Base-by-base conservation (phyloP, 1,284 basidiomycete species). In the Chondrostereum purpureum region DNA sequence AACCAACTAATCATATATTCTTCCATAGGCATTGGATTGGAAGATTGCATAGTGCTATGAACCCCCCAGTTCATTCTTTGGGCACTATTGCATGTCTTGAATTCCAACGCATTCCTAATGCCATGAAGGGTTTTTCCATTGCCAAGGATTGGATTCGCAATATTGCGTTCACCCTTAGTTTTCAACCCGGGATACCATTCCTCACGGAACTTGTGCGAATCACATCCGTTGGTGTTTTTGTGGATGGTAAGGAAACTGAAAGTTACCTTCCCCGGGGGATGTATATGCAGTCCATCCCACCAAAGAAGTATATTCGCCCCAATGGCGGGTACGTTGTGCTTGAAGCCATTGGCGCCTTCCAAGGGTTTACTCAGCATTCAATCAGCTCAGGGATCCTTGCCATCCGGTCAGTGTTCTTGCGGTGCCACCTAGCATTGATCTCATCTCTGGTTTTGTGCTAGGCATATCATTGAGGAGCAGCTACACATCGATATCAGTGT, bases 131-230 rank as follows among this genome's bases (percentile, higher is more conserved):
- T 2, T 54, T 70, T 0, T 56, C 57, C 4, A 55, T 70, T 6
- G 59, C 72, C 41, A 65, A 60, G 19, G 52, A 62, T 33, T 77
- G 74, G 74, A 53, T 65, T 18, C 53, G 60, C 16, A 61, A 64
- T 1, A 49, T 67, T n/a, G 52, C 73, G 42, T 65, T 65, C 43
- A 39, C 46, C 33, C 44, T 41, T 13, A 23, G 46, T 60, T 27
- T 42, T 52, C 13, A 50, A 46, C 5, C n/a, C 21, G 22, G 27
- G 45, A 8, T 56, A 55, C 44, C 44, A 53, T 31, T 57, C 58
- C 45, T 72, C 2, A 65, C 64, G 1, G 50, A 48, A 0, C 53
- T 70, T 4, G 44, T 70, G 33, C 58, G 61, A 43, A 50, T 61
- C 31, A 52, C 57, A 0, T 54, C 48, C 5, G 55, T 72, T 1